Evolutionary conservation across 2,329 filamentous ascomycete genomes (phyloP).

Genomic region (Berkeleyomyces basicola): DNA sequence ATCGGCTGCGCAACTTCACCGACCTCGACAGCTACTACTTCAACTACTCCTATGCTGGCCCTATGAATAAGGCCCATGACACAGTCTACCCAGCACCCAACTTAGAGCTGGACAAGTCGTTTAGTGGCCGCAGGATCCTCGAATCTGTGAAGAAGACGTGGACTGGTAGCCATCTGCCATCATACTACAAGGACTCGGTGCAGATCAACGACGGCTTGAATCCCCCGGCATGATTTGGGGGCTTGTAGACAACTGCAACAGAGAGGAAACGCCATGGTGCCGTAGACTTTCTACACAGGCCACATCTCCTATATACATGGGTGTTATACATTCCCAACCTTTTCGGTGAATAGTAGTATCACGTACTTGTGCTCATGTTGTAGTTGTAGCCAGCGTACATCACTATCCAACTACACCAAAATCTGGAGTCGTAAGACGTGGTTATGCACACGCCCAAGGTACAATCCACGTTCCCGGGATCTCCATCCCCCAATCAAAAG

Average conservation of each 20-base stretch:
- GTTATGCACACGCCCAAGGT: too few relatives aligned
- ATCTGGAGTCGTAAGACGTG: too few relatives aligned
- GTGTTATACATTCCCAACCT: too few relatives aligned
- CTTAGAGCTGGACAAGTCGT: constrained; percentile 21
- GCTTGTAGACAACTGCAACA: not conserved
- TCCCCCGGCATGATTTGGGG: constrained; percentile 20
- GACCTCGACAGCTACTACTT: constrained; percentile 29
- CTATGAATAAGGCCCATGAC: constrained; percentile 25
- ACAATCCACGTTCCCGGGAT: too few relatives aligned
- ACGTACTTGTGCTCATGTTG: too few relatives aligned
- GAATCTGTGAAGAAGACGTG: constrained; percentile 24
- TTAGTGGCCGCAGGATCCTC: constrained; percentile 22
- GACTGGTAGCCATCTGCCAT: constrained; percentile 22
- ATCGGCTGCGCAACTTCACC: constrained; percentile 28
- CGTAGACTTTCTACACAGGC: too few relatives aligned
- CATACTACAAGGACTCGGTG: constrained; percentile 27
- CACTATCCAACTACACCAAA: too few relatives aligned
- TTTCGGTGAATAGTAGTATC: too few relatives aligned
- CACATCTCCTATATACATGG: too few relatives aligned
- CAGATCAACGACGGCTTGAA: constrained; percentile 27
- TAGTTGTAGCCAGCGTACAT: too few relatives aligned
- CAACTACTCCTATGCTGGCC: constrained; percentile 38
- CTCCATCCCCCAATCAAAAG: too few relatives aligned
- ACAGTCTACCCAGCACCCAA: constrained; percentile 26
- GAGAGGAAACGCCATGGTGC: not conserved